phyloP scores from a whole-genome alignment of 495 filamentous ascomycete species.

The Cairneyella variabilis region DNA sequence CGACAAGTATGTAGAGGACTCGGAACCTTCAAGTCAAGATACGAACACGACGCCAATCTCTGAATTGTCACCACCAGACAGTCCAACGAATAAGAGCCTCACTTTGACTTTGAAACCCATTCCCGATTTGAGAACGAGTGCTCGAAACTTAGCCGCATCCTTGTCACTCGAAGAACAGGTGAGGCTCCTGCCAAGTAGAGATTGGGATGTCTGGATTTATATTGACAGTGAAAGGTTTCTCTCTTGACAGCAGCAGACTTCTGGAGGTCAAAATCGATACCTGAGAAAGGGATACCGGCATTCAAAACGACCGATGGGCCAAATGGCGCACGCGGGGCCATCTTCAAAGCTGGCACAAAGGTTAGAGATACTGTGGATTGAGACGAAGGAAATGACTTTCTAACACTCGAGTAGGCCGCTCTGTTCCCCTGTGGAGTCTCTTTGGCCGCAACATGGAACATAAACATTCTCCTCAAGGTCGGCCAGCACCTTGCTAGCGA shows the following conservation, averaged over 20 bases:
- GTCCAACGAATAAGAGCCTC: slow-evolving; percentile 33
- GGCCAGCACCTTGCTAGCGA: slow-evolving; percentile 74
- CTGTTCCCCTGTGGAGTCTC: slow-evolving; percentile 74
- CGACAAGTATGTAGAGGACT: slow-evolving; percentile 21
- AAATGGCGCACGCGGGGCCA: slow-evolving; percentile 72
- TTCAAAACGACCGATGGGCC: slow-evolving; percentile 76
- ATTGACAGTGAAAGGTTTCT: slow-evolving; percentile 45
- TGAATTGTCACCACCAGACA: slow-evolving; percentile 47
- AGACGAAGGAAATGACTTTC: slow-evolving; percentile 17
- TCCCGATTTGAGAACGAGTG: slow-evolving; percentile 27
- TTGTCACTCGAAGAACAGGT: slow-evolving; percentile 55
- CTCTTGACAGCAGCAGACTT: slow-evolving; percentile 66
- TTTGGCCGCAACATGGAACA: slow-evolving; percentile 76
- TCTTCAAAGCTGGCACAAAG: slow-evolving; percentile 60
- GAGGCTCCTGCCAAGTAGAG: too few relatives aligned
- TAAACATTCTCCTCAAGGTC: slow-evolving; percentile 58
- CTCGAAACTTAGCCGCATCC: slow-evolving; percentile 30
- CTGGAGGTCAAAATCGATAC: slow-evolving; percentile 70
- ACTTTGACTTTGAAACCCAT: neutral
- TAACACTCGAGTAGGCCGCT: slow-evolving; percentile 47
- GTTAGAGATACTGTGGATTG: slow-evolving; percentile 44
- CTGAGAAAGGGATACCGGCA: slow-evolving; percentile 63
- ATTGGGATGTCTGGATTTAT: too few relatives aligned
- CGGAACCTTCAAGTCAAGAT: slow-evolving; percentile 30
- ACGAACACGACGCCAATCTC: slow-evolving; percentile 44